Conservation (phyloP, 2,329 filamentous ascomycete species). For the Neoscytalidium dimidiatum region DNA sequence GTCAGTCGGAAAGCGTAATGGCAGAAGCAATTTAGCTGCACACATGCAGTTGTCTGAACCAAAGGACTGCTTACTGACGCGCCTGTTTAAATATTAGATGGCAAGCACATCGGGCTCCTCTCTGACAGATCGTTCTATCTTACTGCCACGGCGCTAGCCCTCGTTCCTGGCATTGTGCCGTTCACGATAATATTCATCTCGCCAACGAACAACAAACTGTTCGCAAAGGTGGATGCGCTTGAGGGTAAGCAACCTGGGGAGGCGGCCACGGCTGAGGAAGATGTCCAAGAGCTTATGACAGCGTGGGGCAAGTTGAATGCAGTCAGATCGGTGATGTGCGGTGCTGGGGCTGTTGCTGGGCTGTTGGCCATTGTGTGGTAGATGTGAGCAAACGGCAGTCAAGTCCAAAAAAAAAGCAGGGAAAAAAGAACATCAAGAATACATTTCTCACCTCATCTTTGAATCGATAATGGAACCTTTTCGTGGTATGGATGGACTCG, state of each 20-base stretch:
- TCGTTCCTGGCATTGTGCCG: conserved; percentile 27
- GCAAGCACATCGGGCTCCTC: conserved; percentile 17
- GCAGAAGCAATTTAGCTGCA: neutral
- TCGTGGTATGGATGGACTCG: no score
- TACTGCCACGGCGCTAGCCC: conserved; percentile 25
- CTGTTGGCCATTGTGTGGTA: conserved; percentile 17
- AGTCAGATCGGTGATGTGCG: neutral
- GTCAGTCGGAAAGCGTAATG: neutral
- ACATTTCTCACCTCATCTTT: no score
- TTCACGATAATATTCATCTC: conserved; percentile 29
- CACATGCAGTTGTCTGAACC: neutral
- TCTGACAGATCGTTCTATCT: conserved; percentile 21
- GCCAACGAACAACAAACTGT: conserved; percentile 23
- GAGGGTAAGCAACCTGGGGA: neutral
- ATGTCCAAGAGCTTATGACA: conserved; percentile 23
- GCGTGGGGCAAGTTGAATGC: conserved; percentile 28
- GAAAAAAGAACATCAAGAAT: no score
- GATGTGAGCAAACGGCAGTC: neutral
- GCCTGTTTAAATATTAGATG: neutral
- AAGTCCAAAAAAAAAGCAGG: no score
- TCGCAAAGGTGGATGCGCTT: conserved; percentile 23
- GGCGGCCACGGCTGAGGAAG: conserved; percentile 14
- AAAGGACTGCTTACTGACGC: neutral
- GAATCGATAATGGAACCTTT: no score
- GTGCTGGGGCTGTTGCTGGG: conserved; percentile 4